Evolutionary conservation across 2,329 filamentous ascomycete genomes (phyloP), one percentile per base, ranked within the genome.

Genomic region (Colletotrichum spaethianum): DNA sequence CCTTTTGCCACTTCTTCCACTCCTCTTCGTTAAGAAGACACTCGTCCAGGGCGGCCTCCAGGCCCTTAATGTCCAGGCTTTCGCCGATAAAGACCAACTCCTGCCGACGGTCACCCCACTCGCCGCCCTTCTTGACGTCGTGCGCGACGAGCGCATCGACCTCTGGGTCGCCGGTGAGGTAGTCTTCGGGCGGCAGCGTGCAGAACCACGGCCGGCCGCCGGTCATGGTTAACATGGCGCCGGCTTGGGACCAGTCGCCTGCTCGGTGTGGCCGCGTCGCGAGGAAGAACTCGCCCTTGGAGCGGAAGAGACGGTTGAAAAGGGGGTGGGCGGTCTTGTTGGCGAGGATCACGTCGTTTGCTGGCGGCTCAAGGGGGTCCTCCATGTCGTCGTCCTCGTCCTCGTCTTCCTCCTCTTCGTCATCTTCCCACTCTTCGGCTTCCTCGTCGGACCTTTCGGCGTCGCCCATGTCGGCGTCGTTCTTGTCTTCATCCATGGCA

Each of bases 21-120:
- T 94, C 92, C 0, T 78, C 78, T 28, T 92, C 88, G n/a, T 86
- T 85, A 3, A 94, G 78, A 31, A 94, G 78, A 75, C 92, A 93
- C 2, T 78, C 80, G 75, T 94, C 89, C 4, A 94, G 78, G 42
- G 86, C 78, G 5, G 79, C 80, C 31, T 85, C 87, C 20, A 94
- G 81, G 0, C 82, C 85, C 6, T 79, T 77, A 1, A 84, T 77
- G 61, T 93, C 85, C 18, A 94, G 83, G 6, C 86, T 85, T 79
- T 93, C 91, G 0, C 92, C 92, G 69, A 94, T 94, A 72, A 94
- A 93, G 3, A 94, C 92, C 8, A 94, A 78, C 78, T 94, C 92
- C 78, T 94, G 92, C 2, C 92, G 84, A 1, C 92, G 85, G 75
- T 94, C 92, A 0, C 91, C 92, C 91, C 91, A 94, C 70, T 89